Evolutionary conservation across 2,329 filamentous ascomycete species (phyloP), one percentile per base, ranked within the genome.

Genomic region (Paecilomyces variotii): DNA sequence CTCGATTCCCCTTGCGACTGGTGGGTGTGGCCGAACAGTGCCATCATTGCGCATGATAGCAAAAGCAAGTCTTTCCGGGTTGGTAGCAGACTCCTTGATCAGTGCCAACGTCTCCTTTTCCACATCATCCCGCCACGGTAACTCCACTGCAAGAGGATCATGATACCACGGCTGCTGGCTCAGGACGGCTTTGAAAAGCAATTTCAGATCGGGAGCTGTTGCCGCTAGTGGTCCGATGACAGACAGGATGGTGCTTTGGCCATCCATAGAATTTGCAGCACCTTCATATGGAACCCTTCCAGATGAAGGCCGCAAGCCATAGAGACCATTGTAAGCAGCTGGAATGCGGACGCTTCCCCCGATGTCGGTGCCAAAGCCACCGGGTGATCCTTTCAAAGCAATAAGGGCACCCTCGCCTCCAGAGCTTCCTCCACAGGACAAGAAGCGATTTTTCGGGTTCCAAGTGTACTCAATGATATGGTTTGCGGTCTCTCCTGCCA

Each of bases 211-310:
- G 1, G 78, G 76, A 1, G 81, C 72, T 0, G 81, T 84, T 0
- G 81, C 82, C 0, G 82, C 82, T 12, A 91, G 68, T 0, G 86
- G 85, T 0, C 87, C 87, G 11, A 87, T 79, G 1, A 87, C 83
- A 0, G 83, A 87, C 1, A 84, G 74, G 32, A 88, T 78, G 0
- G 79, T 81, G 62, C 83, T 85, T 64, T 90, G 85, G 0, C 87
- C 87, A 56, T 83, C 82, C 78, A 84, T 82, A 7, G 79, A 82
- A 66, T 87, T 87, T 0, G 85, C 84, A 74, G 82, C 81, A 19
- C 80, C 82, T 67, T 82, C 76, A 59, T 83, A 84, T 0, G 78
- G 78, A 0, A 86, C 71, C 27, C 84, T 73, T 0, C 82, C 83
- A 0, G 72, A 62, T 0, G 80, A 82, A 0, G 84, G 83, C 32